Percentiles rank a stretch among this genome's conserved stretches.
Conservation (phyloP, 2,329 filamentous ascomycete genomes). For the Verticillium nonalfalfae region DNA sequence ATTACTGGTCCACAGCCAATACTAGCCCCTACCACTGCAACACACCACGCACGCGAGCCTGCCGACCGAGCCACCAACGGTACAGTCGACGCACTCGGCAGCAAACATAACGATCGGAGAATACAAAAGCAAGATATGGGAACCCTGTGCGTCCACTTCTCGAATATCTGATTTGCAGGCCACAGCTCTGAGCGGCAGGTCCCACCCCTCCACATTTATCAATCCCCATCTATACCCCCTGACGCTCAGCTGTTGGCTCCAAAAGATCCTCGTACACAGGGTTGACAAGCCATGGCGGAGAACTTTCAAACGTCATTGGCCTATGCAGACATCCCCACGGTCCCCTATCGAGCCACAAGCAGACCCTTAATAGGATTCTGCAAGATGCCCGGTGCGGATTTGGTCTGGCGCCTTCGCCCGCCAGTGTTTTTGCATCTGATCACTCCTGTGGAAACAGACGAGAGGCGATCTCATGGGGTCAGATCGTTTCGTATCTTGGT, state of each 20-base stretch:
- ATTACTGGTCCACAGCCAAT: not conserved
- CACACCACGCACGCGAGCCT: not conserved
- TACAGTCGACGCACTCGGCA: not conserved
- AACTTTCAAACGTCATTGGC: not conserved
- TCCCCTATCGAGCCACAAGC: not conserved
- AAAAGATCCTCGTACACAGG: not conserved
- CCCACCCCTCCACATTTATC: not conserved
- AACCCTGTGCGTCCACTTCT: not conserved
- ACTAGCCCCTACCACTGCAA: not conserved
- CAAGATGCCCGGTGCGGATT: conserved; percentile 9
- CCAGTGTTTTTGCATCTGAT: not conserved
- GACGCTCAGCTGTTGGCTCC: not conserved
- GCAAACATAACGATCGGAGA: not conserved
- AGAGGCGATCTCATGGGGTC: conserved; percentile 2
- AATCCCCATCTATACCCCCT: not conserved
- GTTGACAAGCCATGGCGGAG: conserved; percentile 1
- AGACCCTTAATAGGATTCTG: conserved; percentile 9
- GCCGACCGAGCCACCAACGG: not conserved
- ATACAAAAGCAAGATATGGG: not conserved
- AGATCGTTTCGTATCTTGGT: conserved; percentile 7
- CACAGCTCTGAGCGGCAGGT: not conserved
- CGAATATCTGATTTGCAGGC: not conserved
- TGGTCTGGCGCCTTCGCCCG: not conserved
- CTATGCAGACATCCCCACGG: not conserved
- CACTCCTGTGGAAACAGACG: conserved; percentile 1